Base-by-base conservation (phyloP, 768 basidiomycete genomes). In the Collybiopsis luxurians region DNA sequence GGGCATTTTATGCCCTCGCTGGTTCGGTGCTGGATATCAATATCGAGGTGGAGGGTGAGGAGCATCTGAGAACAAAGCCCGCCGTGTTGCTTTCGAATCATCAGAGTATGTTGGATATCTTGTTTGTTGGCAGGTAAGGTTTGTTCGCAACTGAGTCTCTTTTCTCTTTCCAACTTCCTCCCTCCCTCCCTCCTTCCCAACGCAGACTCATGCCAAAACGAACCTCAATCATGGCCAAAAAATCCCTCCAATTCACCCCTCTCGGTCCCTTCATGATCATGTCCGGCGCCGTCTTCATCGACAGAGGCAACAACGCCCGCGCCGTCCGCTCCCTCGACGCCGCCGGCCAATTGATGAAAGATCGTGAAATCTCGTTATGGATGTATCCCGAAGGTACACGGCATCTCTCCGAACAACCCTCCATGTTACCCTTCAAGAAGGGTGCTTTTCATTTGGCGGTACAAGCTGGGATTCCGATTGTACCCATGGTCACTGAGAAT, bases 301-400 rank as follows among this genome's bases (percentile, higher is more conserved):
- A 98, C 73, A 82, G 96, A 53, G 87, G 89, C 48, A 92, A 93
- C 71, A 87, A 80, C 61, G 70, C 81, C 24, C 74, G 78, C 21
- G 96, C 97, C 0, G 73, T 95, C 17, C 79, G 77, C 51, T 92
- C 92, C 11, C 76, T 99, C 53, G 79, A 79, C 51, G 81, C 81
- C 15, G 96, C 93, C 0, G 92, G 87, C 1, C 79, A 89, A 62
- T 76, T 80, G 40, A 92, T 98, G 86, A 90, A 89, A 73, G 63
- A 69, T 30, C 70, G 75, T 36, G 73, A 82, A 59, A 79, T 89
- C 17, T 93, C 92, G 15, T 73, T 98, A 46, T 96, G 92, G 90
- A 86, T 99, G 72, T 98, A 93, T 73, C 93, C 96, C 0, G 97
- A 98, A 74, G 97, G 97, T 28, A 99, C 97, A 11, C 85, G 96